Evolutionary conservation across 495 filamentous ascomycete species (phyloP).

Genomic region (Talaromyces stipitatus): DNA sequence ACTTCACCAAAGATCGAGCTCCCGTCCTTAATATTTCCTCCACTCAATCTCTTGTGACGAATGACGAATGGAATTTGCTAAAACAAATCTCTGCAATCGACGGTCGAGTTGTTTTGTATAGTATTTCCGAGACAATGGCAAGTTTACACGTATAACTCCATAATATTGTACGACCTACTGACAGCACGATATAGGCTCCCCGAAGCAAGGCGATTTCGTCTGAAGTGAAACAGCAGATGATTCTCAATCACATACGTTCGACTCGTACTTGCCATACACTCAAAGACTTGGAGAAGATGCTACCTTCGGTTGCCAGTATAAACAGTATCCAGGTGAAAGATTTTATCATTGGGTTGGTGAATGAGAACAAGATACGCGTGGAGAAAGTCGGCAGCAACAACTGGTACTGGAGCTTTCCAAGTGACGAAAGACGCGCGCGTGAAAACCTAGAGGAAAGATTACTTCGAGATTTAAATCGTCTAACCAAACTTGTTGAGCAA

Average conservation of each 20-base stretch:
- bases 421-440: constrained; percentile 51
- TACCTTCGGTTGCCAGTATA: constrained; percentile 61
- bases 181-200: constrained; percentile 41
- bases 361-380: constrained; percentile 59
- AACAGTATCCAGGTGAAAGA: constrained; percentile 65
- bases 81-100: neutral
- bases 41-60: neutral
- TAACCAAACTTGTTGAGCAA: constrained; percentile 26
- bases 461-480: constrained; percentile 47
- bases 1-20: neutral
- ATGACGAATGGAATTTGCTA: neutral
- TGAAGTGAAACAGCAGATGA: constrained; percentile 52
- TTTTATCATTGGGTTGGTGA: constrained; percentile 53
- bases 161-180: neutral
- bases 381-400: constrained; percentile 78
- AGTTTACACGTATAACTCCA: neutral
- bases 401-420: constrained; percentile 73
- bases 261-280: constrained; percentile 60
- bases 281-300: constrained; percentile 66
- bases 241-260: constrained; percentile 56
- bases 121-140: neutral
- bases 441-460: constrained; percentile 40
- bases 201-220: constrained; percentile 45
- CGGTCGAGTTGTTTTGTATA: neutral
- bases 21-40: neutral